These are phyloP conservation scores for Terana coerulea DNA, from an alignment of 768 basidiomycete genomes.

Conservation along the genomic window DNA sequence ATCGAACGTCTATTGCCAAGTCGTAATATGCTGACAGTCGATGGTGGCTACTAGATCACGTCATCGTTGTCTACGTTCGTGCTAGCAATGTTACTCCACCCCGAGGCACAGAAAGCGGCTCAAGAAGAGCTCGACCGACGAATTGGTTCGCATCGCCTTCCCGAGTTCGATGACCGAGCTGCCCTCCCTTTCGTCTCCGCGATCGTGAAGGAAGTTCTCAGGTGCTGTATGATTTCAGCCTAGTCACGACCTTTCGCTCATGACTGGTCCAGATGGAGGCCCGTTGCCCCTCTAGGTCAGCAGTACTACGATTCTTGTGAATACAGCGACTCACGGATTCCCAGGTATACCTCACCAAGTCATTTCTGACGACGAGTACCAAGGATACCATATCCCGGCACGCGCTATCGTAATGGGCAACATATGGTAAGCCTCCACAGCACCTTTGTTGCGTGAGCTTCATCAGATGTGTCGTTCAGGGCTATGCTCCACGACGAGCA, in stretches of 20 bases:
- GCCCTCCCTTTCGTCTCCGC: conserved; percentile 55
- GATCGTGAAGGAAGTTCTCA: conserved; percentile 42
- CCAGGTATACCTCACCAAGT: conserved; percentile 19
- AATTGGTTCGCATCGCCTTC: conserved; percentile 50
- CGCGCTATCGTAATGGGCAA: conserved; percentile 7
- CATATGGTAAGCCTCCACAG: conserved; percentile 6
- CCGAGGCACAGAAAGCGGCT: conserved; percentile 50
- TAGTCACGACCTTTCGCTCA: background rate
- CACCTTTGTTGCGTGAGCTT: no score
- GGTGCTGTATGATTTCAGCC: background rate
- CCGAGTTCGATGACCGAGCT: conserved; percentile 49
- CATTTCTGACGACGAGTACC: conserved; percentile 21
- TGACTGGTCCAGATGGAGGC: conserved; percentile 27
- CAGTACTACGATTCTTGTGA: no score
- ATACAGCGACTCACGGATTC: background rate
- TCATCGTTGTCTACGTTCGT: conserved; percentile 54
- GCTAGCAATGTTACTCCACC: conserved; percentile 60
- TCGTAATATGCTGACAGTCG: no score
- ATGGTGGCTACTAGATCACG: conserved; percentile 42
- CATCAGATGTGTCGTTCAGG: no score
- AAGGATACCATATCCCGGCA: conserved; percentile 19
- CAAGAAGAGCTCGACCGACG: conserved; percentile 65
- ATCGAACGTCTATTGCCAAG: no score
- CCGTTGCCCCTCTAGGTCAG: conserved; percentile 32
- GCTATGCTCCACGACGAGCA: conserved; percentile 46